A percentile compares a stretch with the other conserved stretches of the same genome.
These are phyloP conservation scores for Agaricales sp. DNA, from an alignment of 1,284 basidiomycete species.

Conservation along the genomic window DNA sequence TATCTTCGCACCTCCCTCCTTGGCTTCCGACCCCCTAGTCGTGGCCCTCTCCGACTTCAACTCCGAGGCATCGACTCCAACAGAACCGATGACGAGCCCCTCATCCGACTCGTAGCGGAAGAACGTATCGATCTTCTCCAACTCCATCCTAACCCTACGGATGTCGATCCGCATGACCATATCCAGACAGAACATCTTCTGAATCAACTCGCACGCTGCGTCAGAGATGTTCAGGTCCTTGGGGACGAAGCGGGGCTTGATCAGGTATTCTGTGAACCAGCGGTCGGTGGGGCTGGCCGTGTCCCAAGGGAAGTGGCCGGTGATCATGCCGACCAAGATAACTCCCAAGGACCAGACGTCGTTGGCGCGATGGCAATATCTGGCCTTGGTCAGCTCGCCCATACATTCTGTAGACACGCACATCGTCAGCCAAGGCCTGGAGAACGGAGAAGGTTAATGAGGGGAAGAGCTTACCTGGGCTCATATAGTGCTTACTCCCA, in stretches of 20 bases:
- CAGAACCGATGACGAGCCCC: too few species aligned
- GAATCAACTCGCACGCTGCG: constrained; percentile 6
- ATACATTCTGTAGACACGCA: neutral
- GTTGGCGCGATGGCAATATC: constrained; percentile 10
- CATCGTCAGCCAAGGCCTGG: neutral
- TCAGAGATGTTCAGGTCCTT: constrained; percentile 9
- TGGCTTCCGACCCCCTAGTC: too few species aligned
- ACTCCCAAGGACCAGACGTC: constrained; percentile 73
- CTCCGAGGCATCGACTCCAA: too few species aligned
- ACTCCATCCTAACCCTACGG: neutral
- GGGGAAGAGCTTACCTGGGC: neutral
- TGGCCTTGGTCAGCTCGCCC: constrained; percentile 5
- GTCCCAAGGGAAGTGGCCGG: constrained; percentile 62
- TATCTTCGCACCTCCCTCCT: too few species aligned
- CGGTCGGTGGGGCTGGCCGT: constrained; percentile 9
- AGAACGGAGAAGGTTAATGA: neutral
- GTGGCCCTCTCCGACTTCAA: too few species aligned
- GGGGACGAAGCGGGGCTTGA: constrained; percentile 7
- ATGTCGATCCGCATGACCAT: neutral
- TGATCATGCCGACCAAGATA: constrained; percentile 55
- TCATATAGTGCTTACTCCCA: neutral
- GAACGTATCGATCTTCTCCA: neutral
- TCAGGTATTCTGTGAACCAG: constrained; percentile 8
- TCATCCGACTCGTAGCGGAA: too few species aligned
- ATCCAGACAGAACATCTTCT: constrained; percentile 9